Evolutionary conservation across 1,284 basidiomycete species (phyloP).

Genomic region (Boletellus sp.): DNA sequence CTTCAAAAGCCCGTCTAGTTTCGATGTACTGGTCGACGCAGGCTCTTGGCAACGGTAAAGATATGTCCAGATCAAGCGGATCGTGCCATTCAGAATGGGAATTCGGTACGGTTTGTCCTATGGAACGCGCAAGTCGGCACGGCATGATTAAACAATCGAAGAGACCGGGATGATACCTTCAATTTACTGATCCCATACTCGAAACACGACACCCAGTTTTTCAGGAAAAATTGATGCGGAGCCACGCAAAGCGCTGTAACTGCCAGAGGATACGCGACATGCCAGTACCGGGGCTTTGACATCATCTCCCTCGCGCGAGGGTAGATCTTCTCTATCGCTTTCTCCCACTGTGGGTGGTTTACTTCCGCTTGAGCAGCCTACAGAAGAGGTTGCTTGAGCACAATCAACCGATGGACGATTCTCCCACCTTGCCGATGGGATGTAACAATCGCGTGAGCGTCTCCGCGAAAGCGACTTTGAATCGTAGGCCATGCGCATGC

Average conservation of each 20-base stretch:
- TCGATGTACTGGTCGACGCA: constrained; percentile 70
- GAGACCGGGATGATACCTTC: constrained; percentile 51
- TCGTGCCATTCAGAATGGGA: constrained; percentile 76
- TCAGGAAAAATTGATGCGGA: constrained; percentile 81
- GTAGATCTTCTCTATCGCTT: constrained; percentile 83
- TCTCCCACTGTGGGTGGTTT: constrained; percentile 92
- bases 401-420: not conserved
- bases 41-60: constrained; percentile 90
- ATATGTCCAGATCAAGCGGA: constrained; percentile 91
- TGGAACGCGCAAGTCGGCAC: not conserved
- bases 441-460: constrained; percentile 78
- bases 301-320: constrained; percentile 86
- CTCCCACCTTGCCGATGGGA: constrained; percentile 79
- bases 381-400: constrained; percentile 4
- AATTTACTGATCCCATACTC: constrained; percentile 72
- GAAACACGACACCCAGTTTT: constrained; percentile 75
- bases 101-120: constrained; percentile 79
- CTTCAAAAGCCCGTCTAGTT: constrained; percentile 76
- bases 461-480: constrained; percentile 88
- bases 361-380: constrained; percentile 94
- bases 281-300: constrained; percentile 89
- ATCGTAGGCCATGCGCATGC: constrained; percentile 77
- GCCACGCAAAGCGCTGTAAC: constrained; percentile 86
- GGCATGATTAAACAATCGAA: not conserved
- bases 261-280: constrained; percentile 81